Base-by-base conservation (phyloP, 2,329 filamentous ascomycete genomes). In the Ophiognomonia clavigignenti-juglandacearum region DNA sequence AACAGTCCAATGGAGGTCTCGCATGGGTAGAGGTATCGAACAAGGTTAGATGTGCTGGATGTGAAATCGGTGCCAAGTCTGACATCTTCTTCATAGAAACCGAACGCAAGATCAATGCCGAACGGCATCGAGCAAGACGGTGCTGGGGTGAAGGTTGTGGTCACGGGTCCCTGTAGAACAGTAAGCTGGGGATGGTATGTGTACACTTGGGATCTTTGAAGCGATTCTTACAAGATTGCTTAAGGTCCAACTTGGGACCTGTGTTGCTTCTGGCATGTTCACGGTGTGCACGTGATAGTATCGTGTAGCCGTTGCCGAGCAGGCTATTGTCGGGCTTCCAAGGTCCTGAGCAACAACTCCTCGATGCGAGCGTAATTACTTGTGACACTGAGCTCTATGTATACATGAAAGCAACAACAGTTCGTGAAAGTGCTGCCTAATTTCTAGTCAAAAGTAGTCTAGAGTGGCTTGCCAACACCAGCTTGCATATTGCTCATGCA, bases 101-200 rank as follows among this genome's bases (percentile, higher is more conserved):
- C 14, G 1, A 22, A 7, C 18, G 11, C 29, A 11, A 31, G 13
- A 10, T 5, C 4, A n/a, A 31, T n/a, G 10, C n/a, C n/a, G 29
- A 13, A 31, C 10, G 29, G 29, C 4, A 29, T 50, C 6, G 46
- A 31, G 18, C 49, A 49, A n/a, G 41, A 45, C 6, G 41, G n/a
- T 11, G 45, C 32, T 8, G 45, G 36, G 13, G 41, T 49, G 38
- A 50, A 51, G 36, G 45, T 40, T 19, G 44, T 44, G 26, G 48
- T 48, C 27, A 51, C 18, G 22, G 48, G 45, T 16, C 48, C 39
- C 48, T 50, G 23, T 8, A 10, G n/a, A 8, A 4, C 8, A 18
- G 14, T 36, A 1, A 43, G 18, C 29, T 13, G n/a, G 13, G 29
- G 5, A 6, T 10, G n/a, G 29, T 11, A n/a, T 5, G 5, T 31